Evolutionary conservation across 805 yeast species (phyloP), one percentile per base, ranked within the genome.

Genomic region (Ogataea methylovora): DNA sequence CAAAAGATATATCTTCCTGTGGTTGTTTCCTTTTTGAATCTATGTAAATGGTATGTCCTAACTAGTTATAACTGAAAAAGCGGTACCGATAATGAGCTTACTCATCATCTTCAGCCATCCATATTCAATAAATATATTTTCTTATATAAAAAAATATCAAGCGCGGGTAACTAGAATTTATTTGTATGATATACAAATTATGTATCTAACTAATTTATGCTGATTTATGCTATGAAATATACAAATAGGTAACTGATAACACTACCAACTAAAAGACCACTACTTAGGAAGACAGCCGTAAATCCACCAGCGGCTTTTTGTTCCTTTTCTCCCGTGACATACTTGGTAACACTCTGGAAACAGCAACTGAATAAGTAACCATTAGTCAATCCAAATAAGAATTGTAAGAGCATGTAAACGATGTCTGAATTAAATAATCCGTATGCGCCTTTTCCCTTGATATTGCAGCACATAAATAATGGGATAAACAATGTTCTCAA

Each of bases 331-430:
- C 23, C 20, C 22, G 73, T 80, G 34, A 76, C 62, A 37, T 66
- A 69, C 13, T 67, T 62, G 0, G 83, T 79, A 3, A 86, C 82
- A 30, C 69, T 69, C 82, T 85, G 84, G 59, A 90, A 85, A 37
- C 85, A 72, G 19, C 85, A 72, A 6, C 94, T 79, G 34, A 83
- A 71, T 20, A 84, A 64, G 46, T 87, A 95, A 3, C 98, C 98
- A 50, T 84, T 87, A 4, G 95, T 76, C 29, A 85, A 47, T 0
- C 98, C 98, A 62, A 85, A 92, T 4, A 73, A 32, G 35, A 86
- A 73, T 56, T 87, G 96, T 25, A 84, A 51, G 3, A 71, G 9
- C 32, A 85, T 56, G 56, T 92, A 90, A 56, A 79, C 61, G 6
- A 70, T 13, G 49, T 87, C 96, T 3, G 83, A 74, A 27, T 63